phyloP scores from a whole-genome alignment of 371 early-diverging fungal species.

The Fennellomyces sp. region DNA sequence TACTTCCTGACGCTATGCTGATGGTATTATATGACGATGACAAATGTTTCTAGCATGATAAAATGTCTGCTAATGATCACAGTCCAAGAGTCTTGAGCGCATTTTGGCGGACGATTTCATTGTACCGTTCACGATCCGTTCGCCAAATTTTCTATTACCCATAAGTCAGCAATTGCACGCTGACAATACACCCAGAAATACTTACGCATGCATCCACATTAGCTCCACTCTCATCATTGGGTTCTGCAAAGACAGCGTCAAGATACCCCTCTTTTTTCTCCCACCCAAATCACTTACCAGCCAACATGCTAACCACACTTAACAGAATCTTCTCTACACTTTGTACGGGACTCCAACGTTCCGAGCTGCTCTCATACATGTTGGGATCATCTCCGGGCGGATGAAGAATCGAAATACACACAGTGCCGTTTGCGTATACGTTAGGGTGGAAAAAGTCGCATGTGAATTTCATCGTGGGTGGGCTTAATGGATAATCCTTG shows the following conservation, averaged over 20 bases:
- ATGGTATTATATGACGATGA: too few species aligned
- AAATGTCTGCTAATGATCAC: constrained; percentile 6
- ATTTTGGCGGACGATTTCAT: constrained; percentile 78
- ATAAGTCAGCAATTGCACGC: neutral
- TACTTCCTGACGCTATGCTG: too few species aligned
- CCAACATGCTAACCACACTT: constrained; percentile 93
- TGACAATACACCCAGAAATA: neutral
- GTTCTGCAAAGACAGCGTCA: constrained; percentile 59
- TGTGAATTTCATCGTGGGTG: constrained; percentile 90
- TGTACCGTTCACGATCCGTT: constrained; percentile 79
- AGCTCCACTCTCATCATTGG: constrained; percentile 98
- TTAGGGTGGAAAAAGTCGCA: constrained; percentile 96
- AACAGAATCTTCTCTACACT: constrained; percentile 97
- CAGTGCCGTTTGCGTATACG: constrained; percentile 96
- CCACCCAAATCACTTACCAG: constrained; percentile 47
- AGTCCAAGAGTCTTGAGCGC: constrained; percentile 73
- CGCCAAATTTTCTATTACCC: constrained; percentile 84
- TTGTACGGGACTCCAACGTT: constrained; percentile 98
- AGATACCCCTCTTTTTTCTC: neutral
- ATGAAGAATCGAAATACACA: constrained; percentile 99
- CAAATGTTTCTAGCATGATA: too few species aligned
- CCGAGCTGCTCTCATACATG: constrained; percentile 91
- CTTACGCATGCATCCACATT: constrained; percentile 97
- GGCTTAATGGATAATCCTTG: constrained; percentile 93
- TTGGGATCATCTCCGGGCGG: constrained; percentile 98